Evolutionary conservation across 164 flowering plant species (phyloP).

Genomic region (Stephania japonica): DNA sequence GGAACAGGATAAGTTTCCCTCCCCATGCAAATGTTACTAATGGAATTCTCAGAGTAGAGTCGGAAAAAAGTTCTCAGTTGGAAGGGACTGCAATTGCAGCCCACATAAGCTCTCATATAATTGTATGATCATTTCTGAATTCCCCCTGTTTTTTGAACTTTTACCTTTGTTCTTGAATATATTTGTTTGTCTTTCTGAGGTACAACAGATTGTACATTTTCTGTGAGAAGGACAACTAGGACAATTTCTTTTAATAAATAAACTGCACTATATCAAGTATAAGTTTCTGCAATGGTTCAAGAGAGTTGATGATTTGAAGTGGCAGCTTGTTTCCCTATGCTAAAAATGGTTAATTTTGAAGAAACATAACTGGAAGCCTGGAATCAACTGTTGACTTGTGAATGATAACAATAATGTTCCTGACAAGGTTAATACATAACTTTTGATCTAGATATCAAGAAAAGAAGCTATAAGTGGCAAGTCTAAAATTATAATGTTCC

Average conservation of each 20-base stretch:
- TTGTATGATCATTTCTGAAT: neutral
- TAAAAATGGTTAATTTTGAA: neutral
- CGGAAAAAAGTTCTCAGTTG: slow-evolving; percentile 23
- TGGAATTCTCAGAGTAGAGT: slow-evolving; percentile 8
- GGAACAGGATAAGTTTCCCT: slow-evolving; percentile 12
- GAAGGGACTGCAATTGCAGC: slow-evolving; percentile 18
- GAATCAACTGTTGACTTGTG: neutral
- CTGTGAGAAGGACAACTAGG: neutral
- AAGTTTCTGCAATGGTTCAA: neutral
- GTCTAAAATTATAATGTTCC: neutral
- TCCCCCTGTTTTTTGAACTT: no score
- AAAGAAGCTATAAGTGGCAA: neutral
- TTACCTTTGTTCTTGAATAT: neutral
- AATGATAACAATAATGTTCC: no score
- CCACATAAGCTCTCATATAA: neutral
- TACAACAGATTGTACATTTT: neutral
- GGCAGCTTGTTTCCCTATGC: neutral
- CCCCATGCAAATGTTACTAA: slow-evolving; percentile 11
- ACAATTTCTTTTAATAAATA: neutral
- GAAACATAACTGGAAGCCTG: neutral
- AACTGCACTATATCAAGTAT: neutral
- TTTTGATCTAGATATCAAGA: neutral
- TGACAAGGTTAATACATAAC: neutral
- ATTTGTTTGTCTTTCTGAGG: neutral
- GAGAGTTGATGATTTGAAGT: neutral